A percentile compares a stretch with the other conserved stretches of the same genome.
Evolutionary conservation across 1,284 basidiomycete genomes (phyloP).

Genomic region (Waitea zeae): DNA sequence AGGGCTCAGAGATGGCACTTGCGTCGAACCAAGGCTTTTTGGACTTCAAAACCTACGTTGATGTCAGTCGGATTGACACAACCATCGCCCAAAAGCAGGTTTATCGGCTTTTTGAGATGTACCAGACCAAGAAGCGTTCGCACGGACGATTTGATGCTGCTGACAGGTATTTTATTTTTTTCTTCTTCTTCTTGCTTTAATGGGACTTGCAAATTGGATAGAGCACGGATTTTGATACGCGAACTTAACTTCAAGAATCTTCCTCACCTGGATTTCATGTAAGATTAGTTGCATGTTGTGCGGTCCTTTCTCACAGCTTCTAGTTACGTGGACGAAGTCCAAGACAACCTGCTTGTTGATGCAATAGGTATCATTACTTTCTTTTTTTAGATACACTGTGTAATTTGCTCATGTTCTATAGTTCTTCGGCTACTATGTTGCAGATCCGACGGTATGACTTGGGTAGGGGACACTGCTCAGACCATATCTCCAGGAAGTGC

Average conservation of each 20-base stretch:
- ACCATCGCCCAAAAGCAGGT: conserved; percentile 29
- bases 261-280: not conserved
- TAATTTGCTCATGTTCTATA: no score
- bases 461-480: conserved; percentile 69
- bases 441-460: conserved; percentile 53
- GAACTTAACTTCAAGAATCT: no score
- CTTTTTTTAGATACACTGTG: no score
- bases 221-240: no score
- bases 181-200: no score
- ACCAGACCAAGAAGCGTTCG: conserved; percentile 27
- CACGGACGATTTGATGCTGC: conserved; percentile 38
- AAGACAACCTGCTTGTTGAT: conserved; percentile 57
- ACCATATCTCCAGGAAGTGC: conserved; percentile 55
- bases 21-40: conserved; percentile 19
- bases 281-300: no score
- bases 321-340: conserved; percentile 55
- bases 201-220: no score
- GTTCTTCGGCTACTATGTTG: conserved; percentile 42
- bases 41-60: conserved; percentile 23
- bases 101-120: conserved; percentile 38
- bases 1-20: conserved; percentile 39
- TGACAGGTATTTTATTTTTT: no score
- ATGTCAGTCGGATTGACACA: conserved; percentile 26
- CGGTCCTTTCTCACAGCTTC: no score
- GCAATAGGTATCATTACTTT: conserved; percentile 33